Conservation (phyloP, 2,329 filamentous ascomycete species). For the Cercospora janseana region DNA sequence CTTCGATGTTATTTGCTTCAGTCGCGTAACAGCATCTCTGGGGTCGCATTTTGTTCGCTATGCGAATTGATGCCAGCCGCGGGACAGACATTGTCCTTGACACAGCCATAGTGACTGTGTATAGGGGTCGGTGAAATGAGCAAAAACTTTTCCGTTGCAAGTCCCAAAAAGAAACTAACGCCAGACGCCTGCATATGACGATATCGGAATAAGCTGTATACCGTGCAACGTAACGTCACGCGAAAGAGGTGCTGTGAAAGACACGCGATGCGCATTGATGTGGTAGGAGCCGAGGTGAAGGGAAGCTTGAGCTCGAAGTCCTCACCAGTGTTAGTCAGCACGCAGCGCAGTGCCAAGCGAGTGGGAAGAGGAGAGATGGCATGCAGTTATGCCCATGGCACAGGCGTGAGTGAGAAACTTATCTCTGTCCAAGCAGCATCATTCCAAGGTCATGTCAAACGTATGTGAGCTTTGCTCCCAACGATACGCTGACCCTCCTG, state of each 20-base stretch:
- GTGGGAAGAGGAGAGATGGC: not conserved
- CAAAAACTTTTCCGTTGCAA: constrained; percentile 1
- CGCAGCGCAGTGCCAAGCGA: not conserved
- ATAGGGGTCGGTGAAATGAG: not conserved
- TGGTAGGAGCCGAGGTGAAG: constrained; percentile 3
- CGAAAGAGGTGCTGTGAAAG: not conserved
- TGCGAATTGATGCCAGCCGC: not conserved
- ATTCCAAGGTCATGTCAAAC: not conserved
- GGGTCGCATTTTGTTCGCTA: not conserved
- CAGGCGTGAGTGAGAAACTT: too few species aligned
- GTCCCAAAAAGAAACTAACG: not conserved
- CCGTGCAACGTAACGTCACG: not conserved
- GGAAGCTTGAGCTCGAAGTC: constrained; percentile 1
- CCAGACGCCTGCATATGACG: not conserved
- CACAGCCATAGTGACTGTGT: too few species aligned
- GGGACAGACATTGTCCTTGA: not conserved
- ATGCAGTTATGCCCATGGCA: not conserved
- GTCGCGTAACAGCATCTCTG: constrained; percentile 13
- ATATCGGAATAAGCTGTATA: not conserved
- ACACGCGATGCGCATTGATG: not conserved
- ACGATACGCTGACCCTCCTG: constrained; percentile 1
- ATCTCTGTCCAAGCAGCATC: too few species aligned
- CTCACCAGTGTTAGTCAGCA: not conserved
- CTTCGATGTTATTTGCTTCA: constrained; percentile 25
- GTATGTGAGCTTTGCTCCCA: not conserved